Evolutionary conservation across 768 basidiomycete species (phyloP), one percentile per base, ranked within the genome.

Genomic region (Naganishia vishniacii): DNA sequence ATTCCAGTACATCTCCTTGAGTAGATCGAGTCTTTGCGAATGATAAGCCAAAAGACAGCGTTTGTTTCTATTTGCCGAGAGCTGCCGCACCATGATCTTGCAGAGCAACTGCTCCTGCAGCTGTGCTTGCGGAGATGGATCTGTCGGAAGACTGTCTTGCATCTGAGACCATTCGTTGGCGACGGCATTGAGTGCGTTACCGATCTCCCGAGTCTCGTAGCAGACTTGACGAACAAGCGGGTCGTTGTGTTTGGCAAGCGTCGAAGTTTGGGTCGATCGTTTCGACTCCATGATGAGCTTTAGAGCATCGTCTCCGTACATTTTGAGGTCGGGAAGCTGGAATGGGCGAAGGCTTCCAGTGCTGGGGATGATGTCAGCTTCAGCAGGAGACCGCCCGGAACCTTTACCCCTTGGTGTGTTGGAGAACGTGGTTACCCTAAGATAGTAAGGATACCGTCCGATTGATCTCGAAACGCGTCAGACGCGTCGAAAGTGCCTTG

Each of bases 21-120:
- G 83, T 59, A 86, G 84, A 73, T 90, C 87, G 41, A 90, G 78
- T 61, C 94, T 84, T 79, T 92, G 90, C 26, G 84, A 80, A 77
- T 97, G 91, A 78, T 98, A 99, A 0, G 91, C 91, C 47, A 97
- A 84, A 3, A 98, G 82, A 75, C 90, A 91, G n/a, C 95, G 87
- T 76, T 94, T 95, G 81, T 98, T 95, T 67, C 92, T 85, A 42
- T 86, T 81, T 70, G 94, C 87, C 40, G 89, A 85, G 8, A 93
- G 89, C 77, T 94, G 90, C 74, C 88, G 86, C 72, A 97, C 84
- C 70, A 90, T 83, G 66, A 93, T 79, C 20, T 85, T 83, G 20
- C 81, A 80, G 23, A 81, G 77, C 62, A 82, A 71, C 2, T 84
- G 75, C 34, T 56, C 53, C 37, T 56, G 53, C 18, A 41, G 37